Conservation (phyloP, 768 basidiomycete genomes). For the Amanita rimosa region DNA sequence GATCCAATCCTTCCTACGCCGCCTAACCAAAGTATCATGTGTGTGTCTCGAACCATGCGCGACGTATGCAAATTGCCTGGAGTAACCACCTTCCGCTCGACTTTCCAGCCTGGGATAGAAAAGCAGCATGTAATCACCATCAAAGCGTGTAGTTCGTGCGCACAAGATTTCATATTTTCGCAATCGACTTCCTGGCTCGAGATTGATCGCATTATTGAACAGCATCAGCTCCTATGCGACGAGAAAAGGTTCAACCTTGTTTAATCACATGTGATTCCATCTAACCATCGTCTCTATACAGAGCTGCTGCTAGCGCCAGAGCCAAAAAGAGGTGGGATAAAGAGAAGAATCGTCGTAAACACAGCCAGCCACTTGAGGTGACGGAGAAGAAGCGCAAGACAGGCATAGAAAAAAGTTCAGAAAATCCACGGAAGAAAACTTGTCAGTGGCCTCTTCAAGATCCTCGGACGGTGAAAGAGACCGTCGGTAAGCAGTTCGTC, state of each 20-base stretch:
- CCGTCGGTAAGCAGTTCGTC: background rate
- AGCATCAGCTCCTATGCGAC: background rate
- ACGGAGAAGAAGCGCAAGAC: background rate
- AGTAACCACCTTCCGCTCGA: background rate
- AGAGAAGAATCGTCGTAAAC: background rate
- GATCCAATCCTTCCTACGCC: no score
- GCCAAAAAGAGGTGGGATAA: background rate
- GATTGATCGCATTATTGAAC: background rate
- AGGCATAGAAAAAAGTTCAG: background rate
- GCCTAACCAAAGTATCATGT: background rate
- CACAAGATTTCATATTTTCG: background rate
- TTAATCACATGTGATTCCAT: no score
- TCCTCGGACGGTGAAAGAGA: background rate
- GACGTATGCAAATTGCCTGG: constrained; percentile 1
- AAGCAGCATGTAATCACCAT: background rate
- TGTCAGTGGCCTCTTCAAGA: background rate
- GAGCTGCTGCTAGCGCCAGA: background rate
- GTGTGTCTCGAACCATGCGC: background rate
- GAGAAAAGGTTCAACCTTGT: background rate
- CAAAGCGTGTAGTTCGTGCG: background rate
- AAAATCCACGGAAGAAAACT: no score
- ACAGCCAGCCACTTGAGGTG: background rate
- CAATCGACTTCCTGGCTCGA: background rate
- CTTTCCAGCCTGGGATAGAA: background rate
- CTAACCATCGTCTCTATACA: background rate